Percentiles rank a stretch among this genome's conserved stretches.
These are phyloP conservation scores for Lachnellula arida DNA, from an alignment of 2,329 filamentous ascomycete genomes.

Conservation along the genomic window DNA sequence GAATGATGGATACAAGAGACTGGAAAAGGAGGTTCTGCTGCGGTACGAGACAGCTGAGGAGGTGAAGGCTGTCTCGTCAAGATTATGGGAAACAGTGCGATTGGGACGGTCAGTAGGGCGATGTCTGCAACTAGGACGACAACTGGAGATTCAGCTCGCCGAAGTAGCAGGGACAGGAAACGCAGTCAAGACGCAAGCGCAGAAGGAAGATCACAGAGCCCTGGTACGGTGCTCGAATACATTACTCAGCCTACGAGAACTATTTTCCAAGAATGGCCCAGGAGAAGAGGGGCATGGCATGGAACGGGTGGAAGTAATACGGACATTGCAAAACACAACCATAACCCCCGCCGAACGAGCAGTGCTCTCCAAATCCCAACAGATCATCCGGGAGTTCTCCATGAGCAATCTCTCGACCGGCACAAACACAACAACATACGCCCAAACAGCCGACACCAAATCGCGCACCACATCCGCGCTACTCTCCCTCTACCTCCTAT, in stretches of 20 bases:
- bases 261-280: constrained; percentile 61
- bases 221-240: constrained; percentile 80
- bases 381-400: constrained; percentile 78
- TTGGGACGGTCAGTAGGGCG: constrained; percentile 72
- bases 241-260: constrained; percentile 67
- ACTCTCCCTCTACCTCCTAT: constrained; percentile 74
- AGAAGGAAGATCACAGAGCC: constrained; percentile 64
- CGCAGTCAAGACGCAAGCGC: constrained; percentile 33
- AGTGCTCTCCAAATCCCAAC: constrained; percentile 69
- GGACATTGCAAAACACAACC: constrained; percentile 64
- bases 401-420: constrained; percentile 53
- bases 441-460: constrained; percentile 69
- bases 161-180: constrained; percentile 49
- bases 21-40: constrained; percentile 80
- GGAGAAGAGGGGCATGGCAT: constrained; percentile 75
- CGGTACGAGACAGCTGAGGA: constrained; percentile 84
- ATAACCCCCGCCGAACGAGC: constrained; percentile 68
- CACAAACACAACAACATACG: constrained; percentile 49
- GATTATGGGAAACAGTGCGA: constrained; percentile 75
- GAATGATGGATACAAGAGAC: constrained; percentile 77
- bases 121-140: constrained; percentile 75
- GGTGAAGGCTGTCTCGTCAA: constrained; percentile 69
- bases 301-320: constrained; percentile 68
- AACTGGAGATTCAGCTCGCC: constrained; percentile 79
- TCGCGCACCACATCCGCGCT: constrained; percentile 69